Evolutionary conservation across 495 filamentous ascomycete species (phyloP), one percentile per base, ranked within the genome.

Genomic region (Neurospora terricola): DNA sequence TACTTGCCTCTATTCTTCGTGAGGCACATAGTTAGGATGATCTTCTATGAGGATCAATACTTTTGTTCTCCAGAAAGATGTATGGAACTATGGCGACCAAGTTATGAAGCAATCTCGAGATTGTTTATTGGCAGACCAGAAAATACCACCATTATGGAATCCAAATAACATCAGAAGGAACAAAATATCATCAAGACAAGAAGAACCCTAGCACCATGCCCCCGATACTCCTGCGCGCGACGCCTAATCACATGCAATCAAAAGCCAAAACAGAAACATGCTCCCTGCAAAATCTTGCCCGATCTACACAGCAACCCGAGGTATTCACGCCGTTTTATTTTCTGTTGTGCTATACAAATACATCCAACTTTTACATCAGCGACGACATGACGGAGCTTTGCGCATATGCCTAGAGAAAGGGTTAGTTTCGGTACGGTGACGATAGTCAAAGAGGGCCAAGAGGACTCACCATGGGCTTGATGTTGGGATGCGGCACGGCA

Each of bases 401-500:
- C 21, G 92, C 92, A 76, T 96, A 96, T 38, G 92, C 92, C 91
- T 92, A 74, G 69, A 12, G 14, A 18, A 38, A 6, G 23, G 27
- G 54, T 66, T 34, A 66, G 54, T 2, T 1, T 34, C 0, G 14
- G 23, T 4, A 18, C n/a, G 78, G 86, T 78, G 84, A 83, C 72
- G 69, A 14, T 70, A 16, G n/a, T 42, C 37, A n/a, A 73, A 34
- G 54, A 8, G 1, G 4, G 23, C 30, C 30, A 39, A 11, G 10
- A 38, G 16, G n/a, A 38, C 87, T 84, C 84, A 93, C 93, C 94
- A 98, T 99, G 12, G 96, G 94, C 80, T 91, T 92, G 80, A 98
- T 94, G 73, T 94, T 88, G 8, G 96, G 96, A 85, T 99, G 96
- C 71, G 94, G 94, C 40, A 98, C 96, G 4, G 96, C 96, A 77